A percentile compares a stretch with the other conserved stretches of the same genome.
Conservation (phyloP, 1,284 basidiomycete genomes). For the Apiotrichum siamense region DNA sequence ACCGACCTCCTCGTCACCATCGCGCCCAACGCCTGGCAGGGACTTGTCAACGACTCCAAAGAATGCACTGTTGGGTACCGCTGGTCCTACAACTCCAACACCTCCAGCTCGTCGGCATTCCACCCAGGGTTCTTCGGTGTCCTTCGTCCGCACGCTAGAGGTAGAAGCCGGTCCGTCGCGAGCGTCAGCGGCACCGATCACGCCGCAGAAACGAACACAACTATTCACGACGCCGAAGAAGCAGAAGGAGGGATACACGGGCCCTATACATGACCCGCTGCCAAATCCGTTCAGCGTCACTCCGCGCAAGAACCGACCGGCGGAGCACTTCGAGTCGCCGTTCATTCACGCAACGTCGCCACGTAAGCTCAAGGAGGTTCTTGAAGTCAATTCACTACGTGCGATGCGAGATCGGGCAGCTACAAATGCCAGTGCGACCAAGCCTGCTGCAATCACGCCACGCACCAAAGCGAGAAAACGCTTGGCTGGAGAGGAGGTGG, state of each 20-base stretch:
- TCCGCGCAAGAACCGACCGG: slow-evolving; percentile 12
- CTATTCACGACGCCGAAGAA: slow-evolving; percentile 2
- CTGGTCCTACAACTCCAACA: background rate
- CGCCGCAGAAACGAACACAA: slow-evolving; percentile 21
- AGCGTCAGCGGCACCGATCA: slow-evolving; percentile 3
- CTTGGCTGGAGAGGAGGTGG: slow-evolving; percentile 40
- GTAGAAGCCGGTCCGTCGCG: background rate
- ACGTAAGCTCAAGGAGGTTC: slow-evolving; percentile 34
- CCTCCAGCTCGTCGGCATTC: background rate
- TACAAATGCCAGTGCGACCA: background rate
- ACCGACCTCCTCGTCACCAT: background rate
- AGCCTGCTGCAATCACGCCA: slow-evolving; percentile 31
- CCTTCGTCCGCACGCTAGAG: background rate
- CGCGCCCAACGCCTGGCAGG: no score
- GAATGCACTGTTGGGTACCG: background rate
- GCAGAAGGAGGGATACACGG: slow-evolving; percentile 21
- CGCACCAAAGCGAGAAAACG: slow-evolving; percentile 43
- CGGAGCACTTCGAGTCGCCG: slow-evolving; percentile 21
- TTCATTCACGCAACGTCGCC: slow-evolving; percentile 40
- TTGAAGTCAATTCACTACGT: slow-evolving; percentile 32
- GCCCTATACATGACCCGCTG: slow-evolving; percentile 37
- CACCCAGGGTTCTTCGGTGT: background rate
- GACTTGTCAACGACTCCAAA: no score
- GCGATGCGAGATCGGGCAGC: background rate
- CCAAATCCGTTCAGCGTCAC: slow-evolving; percentile 39